Evolutionary conservation across 2,329 filamentous ascomycete species (phyloP).

Genomic region (Zarea fungicola): DNA sequence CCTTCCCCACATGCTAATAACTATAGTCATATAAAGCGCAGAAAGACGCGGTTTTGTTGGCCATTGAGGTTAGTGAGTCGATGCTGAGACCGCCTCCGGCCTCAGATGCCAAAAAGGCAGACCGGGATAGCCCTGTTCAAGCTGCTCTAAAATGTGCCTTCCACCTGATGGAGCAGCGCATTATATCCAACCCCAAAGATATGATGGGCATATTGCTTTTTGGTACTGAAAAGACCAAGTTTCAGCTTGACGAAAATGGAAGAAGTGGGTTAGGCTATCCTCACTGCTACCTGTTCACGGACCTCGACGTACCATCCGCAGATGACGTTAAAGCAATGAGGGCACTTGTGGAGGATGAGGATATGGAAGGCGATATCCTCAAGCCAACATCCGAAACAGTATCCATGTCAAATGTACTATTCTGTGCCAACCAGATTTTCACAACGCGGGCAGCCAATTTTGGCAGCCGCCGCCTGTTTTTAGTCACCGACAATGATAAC

Average conservation of each 20-base stretch:
- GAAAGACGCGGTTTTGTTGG: slow-evolving; percentile 97
- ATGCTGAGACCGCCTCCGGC: slow-evolving; percentile 70
- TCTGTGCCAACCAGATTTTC: slow-evolving; percentile 94
- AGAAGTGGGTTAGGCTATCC: slow-evolving; percentile 65
- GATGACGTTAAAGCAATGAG: slow-evolving; percentile 79
- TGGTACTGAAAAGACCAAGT: slow-evolving; percentile 80
- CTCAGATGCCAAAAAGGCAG: slow-evolving; percentile 66
- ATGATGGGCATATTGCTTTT: slow-evolving; percentile 96
- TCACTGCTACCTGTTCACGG: slow-evolving; percentile 85
- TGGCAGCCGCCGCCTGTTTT: slow-evolving; percentile 84
- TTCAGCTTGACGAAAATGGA: slow-evolving; percentile 61
- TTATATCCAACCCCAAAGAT: slow-evolving; percentile 92
- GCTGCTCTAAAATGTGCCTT: slow-evolving; percentile 93
- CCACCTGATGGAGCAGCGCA: slow-evolving; percentile 93
- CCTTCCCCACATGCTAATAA: slow-evolving; percentile 1
- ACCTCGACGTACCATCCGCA: slow-evolving; percentile 82
- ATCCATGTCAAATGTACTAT: slow-evolving; percentile 83
- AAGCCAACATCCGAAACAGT: slow-evolving; percentile 63
- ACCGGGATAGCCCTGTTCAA: slow-evolving; percentile 69
- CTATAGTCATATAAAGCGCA: slow-evolving; percentile 77
- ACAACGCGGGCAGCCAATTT: slow-evolving; percentile 94
- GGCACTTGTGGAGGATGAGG: slow-evolving; percentile 70
- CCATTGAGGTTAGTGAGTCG: slow-evolving; percentile 82
- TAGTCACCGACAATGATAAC: slow-evolving; percentile 91
- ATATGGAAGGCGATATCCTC: slow-evolving; percentile 64